Base-by-base conservation (phyloP, 805 yeast species). In the Starmerella etchellsii region DNA sequence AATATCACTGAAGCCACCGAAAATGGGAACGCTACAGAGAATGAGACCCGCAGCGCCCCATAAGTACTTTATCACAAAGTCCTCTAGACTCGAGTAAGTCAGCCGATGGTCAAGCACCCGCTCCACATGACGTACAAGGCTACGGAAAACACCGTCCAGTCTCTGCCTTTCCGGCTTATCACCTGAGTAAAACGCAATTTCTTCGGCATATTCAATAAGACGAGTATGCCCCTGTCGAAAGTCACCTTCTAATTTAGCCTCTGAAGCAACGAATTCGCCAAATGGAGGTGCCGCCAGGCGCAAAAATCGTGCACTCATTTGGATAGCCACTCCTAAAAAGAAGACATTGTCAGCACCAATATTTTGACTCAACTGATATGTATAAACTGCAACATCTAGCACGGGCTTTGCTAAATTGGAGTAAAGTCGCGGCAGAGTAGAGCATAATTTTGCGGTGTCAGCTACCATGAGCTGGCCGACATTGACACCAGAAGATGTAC, bases 41-140 rank as follows among this genome's bases (percentile, higher is more conserved):
- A 78, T 73, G 44, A 87, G 68, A 10, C 97, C 97, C 25, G 91
- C 83, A 2, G 95, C 97, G 47, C 97, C 97, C 87, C 95, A 80
- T 36, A 84, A 74, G 61, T 87, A 87, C 62, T 87, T 87, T 46
- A 87, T 87, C 40, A 84, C 76, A 53, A 85, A 87, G 37, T 80
- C 82, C 50, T 88, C 91, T 2, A 88, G 81, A 50, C 82, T 72
- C 55, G 85, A 85, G 60, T 85, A 88, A 21, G 23, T 88, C 78
- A 63, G 67, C 39, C 78, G 69, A 51, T 81, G 77, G 62, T 81
- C 73, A 48, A 80, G 70, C 55, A 81, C 87, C 62, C 76, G 71
- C 53, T 80, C 74, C 49, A 78, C 69, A 60, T 85, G 88, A 45
- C 77, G 67, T 49, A 81, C 91, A 50, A 85, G 66, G 47, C 80